Evolutionary conservation across 1,139 yeast species (phyloP), one percentile per base, ranked within the genome.

Genomic region (Pichia kudriavzevii): DNA sequence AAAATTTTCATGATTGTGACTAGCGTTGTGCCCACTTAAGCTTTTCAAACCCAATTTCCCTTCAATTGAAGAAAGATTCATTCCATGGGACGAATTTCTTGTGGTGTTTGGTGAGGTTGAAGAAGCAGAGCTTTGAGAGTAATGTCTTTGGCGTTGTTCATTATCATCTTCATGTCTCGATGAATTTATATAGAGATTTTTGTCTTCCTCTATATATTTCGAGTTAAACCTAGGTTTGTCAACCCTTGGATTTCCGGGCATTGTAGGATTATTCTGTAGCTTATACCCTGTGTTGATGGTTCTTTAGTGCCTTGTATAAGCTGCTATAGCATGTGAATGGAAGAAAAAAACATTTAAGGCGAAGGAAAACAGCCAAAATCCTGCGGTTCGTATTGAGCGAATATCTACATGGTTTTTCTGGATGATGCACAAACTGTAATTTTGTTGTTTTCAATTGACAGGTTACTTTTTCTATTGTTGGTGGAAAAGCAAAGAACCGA

Each of bases 51-150:
- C 17, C 11, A 27, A 13, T 19, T 19, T 26, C 17, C 22, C 15
- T 26, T 28, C 21, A 23, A 27, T 19, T 19, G 31, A 22, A 17
- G 2, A n/a, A 9, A 11, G 21, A 17, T n/a, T 6, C 13, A n/a
- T 24, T 7, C 11, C 13, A 20, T 27, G 26, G 2, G 53, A 47
- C n/a, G 50, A 30, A 23, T 43, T 43, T 31, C 53, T 42, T 12
- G 54, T 39, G 4, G 49, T 38, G 14, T 37, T 45, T 12, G 54
- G 53, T 7, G 54, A 49, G 5, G 52, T 39, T 12, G 48, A 39
- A 4, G 44, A 41, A 10, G 44, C 36, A 7, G 51, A 42, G n/a
- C 43, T 47, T 18, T 34, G 25, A 2, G 51, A 48, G 17, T 31
- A 24, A n/a, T 42, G 42, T 20, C 43, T 28, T 21, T 32, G 36